phyloP scores from a whole-genome alignment of 768 basidiomycete species.

The Lyophyllum decastes region DNA sequence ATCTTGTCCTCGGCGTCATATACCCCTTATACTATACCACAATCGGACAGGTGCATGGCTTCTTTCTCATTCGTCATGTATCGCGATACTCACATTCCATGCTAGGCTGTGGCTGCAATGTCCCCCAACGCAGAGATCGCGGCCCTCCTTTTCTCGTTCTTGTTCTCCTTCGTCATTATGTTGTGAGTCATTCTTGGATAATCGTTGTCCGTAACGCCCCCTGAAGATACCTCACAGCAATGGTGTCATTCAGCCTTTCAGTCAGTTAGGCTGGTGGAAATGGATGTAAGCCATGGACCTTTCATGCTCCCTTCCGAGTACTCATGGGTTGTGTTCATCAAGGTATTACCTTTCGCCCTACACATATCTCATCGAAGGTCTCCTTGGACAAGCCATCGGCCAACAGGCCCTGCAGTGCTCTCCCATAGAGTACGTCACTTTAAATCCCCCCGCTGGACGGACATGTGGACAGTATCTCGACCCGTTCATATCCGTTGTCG shows the following conservation, averaged over 20 bases:
- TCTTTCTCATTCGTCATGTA: no score
- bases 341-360: conserved; percentile 48
- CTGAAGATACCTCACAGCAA: conserved; percentile 32
- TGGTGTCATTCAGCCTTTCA: conserved; percentile 64
- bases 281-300: conserved; percentile 50
- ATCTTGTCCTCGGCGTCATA: conserved; percentile 51
- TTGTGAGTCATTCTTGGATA: conserved; percentile 37
- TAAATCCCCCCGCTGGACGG: conserved; percentile 54
- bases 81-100: conserved; percentile 29
- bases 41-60: conserved; percentile 46
- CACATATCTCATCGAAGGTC: conserved; percentile 55
- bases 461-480: conserved; percentile 55
- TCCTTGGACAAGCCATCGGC: conserved; percentile 43
- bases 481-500: conserved; percentile 46
- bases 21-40: conserved; percentile 65
- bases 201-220: background rate
- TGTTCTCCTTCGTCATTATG: conserved; percentile 59
- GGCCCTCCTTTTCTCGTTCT: conserved; percentile 49
- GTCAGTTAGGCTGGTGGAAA: conserved; percentile 61
- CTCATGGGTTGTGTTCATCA: background rate
- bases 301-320: background rate
- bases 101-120: conserved; percentile 58
- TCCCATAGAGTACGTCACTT: conserved; percentile 47
- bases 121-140: conserved; percentile 56
- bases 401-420: conserved; percentile 48